These are phyloP conservation scores for Aspergillus coremiiformis DNA, from an alignment of 495 filamentous ascomycete species.

Conservation along the genomic window DNA sequence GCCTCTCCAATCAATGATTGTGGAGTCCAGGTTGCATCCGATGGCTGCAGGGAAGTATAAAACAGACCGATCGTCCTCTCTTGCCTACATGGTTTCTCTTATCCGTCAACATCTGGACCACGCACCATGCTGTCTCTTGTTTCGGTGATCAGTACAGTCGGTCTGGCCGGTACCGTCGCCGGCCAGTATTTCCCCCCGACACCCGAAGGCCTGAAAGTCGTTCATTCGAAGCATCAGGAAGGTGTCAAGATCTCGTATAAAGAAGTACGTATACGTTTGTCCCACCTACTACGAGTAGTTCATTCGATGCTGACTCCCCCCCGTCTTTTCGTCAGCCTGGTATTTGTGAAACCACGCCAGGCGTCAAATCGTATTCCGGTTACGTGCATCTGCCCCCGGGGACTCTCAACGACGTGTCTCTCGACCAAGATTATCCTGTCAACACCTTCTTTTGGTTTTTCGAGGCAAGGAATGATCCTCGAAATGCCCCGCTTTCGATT, in stretches of 20 bases:
- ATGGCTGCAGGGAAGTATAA: neutral
- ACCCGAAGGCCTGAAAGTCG: slow-evolving; percentile 43
- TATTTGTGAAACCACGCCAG: slow-evolving; percentile 46
- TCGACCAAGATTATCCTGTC: slow-evolving; percentile 50
- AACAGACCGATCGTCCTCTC: neutral
- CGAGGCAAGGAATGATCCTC: slow-evolving; percentile 29
- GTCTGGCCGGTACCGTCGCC: slow-evolving; percentile 14
- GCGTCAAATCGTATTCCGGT: slow-evolving; percentile 35
- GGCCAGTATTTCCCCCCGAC: slow-evolving; percentile 51
- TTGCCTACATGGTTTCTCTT: neutral
- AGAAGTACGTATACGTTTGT: slow-evolving; percentile 48
- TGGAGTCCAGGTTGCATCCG: neutral
- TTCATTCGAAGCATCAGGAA: slow-evolving; percentile 51
- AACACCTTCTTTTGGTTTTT: slow-evolving; percentile 73
- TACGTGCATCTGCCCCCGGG: slow-evolving; percentile 43
- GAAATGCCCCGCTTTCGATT: neutral
- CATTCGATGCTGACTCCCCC: neutral
- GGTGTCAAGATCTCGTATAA: slow-evolving; percentile 59
- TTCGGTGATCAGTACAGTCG: slow-evolving; percentile 7
- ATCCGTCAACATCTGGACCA: neutral
- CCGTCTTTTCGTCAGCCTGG: slow-evolving; percentile 28
- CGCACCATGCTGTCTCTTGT: slow-evolving; percentile 6
- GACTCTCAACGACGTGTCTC: slow-evolving; percentile 35
- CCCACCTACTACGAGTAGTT: too few relatives aligned
- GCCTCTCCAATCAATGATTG: neutral